Evolutionary conservation across 2,329 filamentous ascomycete species (phyloP).

Genomic region (Monascus ruber): DNA sequence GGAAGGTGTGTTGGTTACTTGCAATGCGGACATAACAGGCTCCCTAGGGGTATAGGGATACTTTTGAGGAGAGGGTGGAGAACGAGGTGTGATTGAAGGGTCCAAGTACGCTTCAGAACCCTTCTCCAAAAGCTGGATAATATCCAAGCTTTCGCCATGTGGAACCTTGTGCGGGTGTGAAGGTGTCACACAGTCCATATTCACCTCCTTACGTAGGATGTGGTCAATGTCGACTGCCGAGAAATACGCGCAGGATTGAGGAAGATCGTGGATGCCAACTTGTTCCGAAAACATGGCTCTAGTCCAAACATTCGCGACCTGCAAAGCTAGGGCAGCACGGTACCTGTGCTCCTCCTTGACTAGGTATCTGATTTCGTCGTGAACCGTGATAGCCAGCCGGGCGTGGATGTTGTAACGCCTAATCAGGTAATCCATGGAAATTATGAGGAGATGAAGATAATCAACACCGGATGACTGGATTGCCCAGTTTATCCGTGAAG

Average conservation of each 20-base stretch:
- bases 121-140: conserved; percentile 63
- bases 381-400: conserved; percentile 83
- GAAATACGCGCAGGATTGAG: conserved; percentile 90
- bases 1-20: conserved; percentile 41
- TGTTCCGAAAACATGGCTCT: conserved; percentile 95
- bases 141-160: conserved; percentile 78
- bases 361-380: conserved; percentile 94
- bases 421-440: conserved; percentile 87
- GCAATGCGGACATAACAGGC: conserved; percentile 68
- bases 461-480: conserved; percentile 97
- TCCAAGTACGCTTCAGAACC: conserved; percentile 60
- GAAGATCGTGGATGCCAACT: conserved; percentile 88
- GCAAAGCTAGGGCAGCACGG: conserved; percentile 78
- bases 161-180: conserved; percentile 69
- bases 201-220: conserved; percentile 92
- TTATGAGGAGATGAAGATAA: conserved; percentile 86
- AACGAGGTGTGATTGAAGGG: conserved; percentile 45
- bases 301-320: conserved; percentile 93
- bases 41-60: conserved; percentile 59
- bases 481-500: conserved; percentile 96
- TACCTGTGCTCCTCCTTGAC: conserved; percentile 80
- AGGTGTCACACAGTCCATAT: conserved; percentile 94
- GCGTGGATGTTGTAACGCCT: conserved; percentile 75
- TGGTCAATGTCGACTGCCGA: conserved; percentile 90
- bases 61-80: conserved; percentile 48